Evolutionary conservation across 805 yeast species (phyloP), one percentile per base, ranked within the genome.

Genomic region (Ogataea naganishii): DNA sequence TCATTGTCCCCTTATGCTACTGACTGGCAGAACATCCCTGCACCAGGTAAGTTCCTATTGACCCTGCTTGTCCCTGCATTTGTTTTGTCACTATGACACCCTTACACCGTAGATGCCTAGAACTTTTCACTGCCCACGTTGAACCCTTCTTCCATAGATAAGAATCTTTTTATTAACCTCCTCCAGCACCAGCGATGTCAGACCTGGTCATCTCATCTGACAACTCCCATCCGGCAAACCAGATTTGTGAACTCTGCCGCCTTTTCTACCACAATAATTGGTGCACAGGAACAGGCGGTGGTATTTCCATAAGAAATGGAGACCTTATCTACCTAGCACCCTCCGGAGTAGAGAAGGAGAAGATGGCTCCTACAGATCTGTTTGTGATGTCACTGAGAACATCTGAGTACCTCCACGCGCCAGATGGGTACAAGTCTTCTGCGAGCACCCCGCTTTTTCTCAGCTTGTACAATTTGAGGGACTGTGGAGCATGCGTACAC

Each of bases 261-360:
- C 58, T 69, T 12, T 84, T 89, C 50, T 89, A 80, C 51, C 64
- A 71, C 41, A 80, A 80, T 47, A 80, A 82, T 29, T 86, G 96
- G 95, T 89, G 84, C 43, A 78, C 95, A 0, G 96, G 96, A 3
- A 89, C 97, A 1, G 96, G 95, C 3, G 97, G 96, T 19, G 96
- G 96, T 3, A 79, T 89, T 44, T 80, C 94, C 19, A 79, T 88
- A 29, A 58, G 78, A 32, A 65, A 69, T 2, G 68, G 65, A 1
- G 64, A 73, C 36, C 45, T 60, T 14, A 72, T 83, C 12, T 88
- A 69, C 51, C 67, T 88, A 23, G 94, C 96, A 0, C 96, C 97
- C 4, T 81, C 94, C n/a, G 96, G 96, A 2, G 94, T 88, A 7
- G 96, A 88, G 51, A 88, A 88, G 58, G 97, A 88, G 51, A 64